Evolutionary conservation across 169 alveolate species (phyloP).

Genomic region (Sarcocystis neurona): DNA sequence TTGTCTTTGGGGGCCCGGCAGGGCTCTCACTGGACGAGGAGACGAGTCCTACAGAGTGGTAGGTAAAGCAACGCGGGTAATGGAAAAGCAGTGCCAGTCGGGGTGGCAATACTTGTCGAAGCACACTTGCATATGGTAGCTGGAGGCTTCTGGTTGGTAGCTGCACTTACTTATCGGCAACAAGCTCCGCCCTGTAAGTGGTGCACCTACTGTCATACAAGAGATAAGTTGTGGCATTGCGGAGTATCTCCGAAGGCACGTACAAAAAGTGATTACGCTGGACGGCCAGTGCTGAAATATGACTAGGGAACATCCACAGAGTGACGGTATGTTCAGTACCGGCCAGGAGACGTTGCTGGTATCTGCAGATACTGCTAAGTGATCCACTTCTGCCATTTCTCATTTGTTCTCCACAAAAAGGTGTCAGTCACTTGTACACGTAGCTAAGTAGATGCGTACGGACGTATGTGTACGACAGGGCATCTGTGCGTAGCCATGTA

Average conservation of each 20-base stretch:
- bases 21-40: slow-evolving; percentile 58
- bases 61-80: not conserved
- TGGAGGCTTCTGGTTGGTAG: not conserved
- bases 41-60: slow-evolving; percentile 36
- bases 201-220: not conserved
- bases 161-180: not conserved
- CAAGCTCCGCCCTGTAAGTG: not conserved
- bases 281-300: too few relatives aligned
- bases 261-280: too few relatives aligned
- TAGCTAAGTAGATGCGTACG: not conserved
- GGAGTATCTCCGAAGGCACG: too few relatives aligned
- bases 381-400: too few relatives aligned
- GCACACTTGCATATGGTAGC: not conserved
- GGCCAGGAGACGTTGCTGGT: too few relatives aligned
- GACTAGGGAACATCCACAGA: too few relatives aligned
- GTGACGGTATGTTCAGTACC: too few relatives aligned
- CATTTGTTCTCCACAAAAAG: too few relatives aligned
- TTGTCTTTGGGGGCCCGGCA: slow-evolving; percentile 59
- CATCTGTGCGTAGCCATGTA: not conserved
- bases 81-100: too few relatives aligned
- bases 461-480: not conserved
- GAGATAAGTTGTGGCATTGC: not conserved
- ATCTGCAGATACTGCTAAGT: too few relatives aligned
- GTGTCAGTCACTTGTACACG: not conserved
- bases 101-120: not conserved